Conservation (phyloP, 768 basidiomycete genomes). For the Fomitopsis serialis region DNA sequence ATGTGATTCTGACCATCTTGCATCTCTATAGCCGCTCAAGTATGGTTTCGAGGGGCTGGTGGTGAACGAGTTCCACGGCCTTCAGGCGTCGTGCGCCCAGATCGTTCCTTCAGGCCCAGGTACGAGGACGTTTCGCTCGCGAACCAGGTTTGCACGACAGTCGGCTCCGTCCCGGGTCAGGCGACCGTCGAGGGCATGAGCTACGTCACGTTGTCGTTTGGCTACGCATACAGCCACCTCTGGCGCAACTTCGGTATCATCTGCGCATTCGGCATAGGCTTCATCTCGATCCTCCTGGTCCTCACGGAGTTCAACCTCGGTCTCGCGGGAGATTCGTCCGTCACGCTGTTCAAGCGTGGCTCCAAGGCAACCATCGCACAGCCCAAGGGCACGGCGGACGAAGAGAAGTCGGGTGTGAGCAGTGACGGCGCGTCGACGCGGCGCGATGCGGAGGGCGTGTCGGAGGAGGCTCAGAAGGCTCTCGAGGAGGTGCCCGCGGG, state of each 20-base stretch:
- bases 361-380: slow-evolving; percentile 21
- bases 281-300: slow-evolving; percentile 39
- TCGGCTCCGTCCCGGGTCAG: slow-evolving; percentile 61
- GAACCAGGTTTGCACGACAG: slow-evolving; percentile 75
- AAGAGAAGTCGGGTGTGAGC: not conserved
- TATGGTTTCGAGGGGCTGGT: slow-evolving; percentile 76
- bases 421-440: not conserved
- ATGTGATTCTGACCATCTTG: slow-evolving; percentile 14
- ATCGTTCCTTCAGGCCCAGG: slow-evolving; percentile 60
- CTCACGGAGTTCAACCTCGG: slow-evolving; percentile 49
- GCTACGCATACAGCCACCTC: slow-evolving; percentile 40
- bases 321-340: slow-evolving; percentile 29
- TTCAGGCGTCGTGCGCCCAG: slow-evolving; percentile 54
- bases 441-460: not conserved
- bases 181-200: slow-evolving; percentile 52
- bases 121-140: slow-evolving; percentile 48
- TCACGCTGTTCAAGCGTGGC: slow-evolving; percentile 66
- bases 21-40: slow-evolving; percentile 46
- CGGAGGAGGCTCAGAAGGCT: not conserved
- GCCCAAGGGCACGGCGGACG: not conserved
- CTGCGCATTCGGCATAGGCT: slow-evolving; percentile 56
- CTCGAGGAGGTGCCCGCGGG: not conserved
- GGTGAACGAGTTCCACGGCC: slow-evolving; percentile 75
- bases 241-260: slow-evolving; percentile 69
- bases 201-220: slow-evolving; percentile 45